Base-by-base conservation (phyloP, 2,329 filamentous ascomycete genomes). In the Fusarium avenaceum region DNA sequence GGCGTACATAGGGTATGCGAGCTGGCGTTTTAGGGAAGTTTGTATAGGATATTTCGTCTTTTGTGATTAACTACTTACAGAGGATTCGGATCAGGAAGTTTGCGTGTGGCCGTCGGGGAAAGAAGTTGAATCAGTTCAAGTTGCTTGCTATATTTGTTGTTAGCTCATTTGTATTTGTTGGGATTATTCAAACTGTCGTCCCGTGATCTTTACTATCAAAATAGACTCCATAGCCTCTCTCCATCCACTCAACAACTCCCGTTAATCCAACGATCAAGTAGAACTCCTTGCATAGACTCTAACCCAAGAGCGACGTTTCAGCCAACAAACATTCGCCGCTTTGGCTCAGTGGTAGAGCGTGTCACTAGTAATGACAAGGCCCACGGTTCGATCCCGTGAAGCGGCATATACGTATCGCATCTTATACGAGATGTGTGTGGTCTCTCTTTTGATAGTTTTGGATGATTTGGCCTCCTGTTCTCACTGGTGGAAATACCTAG, bases 351-450 rank as follows among this genome's bases (percentile, higher is more conserved):
- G 75, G 75, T 77, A 77, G 72, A 76, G 75, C 75, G 75, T 76
- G 69, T 77, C 75, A 77, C 75, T 77, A 77, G 75, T 76, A 76
- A 75, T 77, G 75, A 76, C 68, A 76, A 77, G 75, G 75, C 76
- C 75, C 73, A 69, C 70, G 71, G 75, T 76, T 76, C 75, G 75
- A 76, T 76, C 35, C 35, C 35, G 35, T 38, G 35, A 38, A 38
- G 35, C 35, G 35, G 35, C 35, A 38, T n/a, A n/a, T n/a, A 11
- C n/a, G 11, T 6, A 1, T 7, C 2, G 7, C 8, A 19, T 76
- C 74, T 69, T 69, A 69, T 73, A 76, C 68, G 73, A 69, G 74
- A 75, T 72, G 9, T n/a, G 52, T 4, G 30, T 32, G 0, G 20
- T 7, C 11, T 19, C 4, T 35, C 52, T 69, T 40, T 22, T 14